Percentiles rank a stretch among this genome's conserved stretches.
phyloP scores from a whole-genome alignment of 257 asterid species.

The Nicotiana paniculata region DNA sequence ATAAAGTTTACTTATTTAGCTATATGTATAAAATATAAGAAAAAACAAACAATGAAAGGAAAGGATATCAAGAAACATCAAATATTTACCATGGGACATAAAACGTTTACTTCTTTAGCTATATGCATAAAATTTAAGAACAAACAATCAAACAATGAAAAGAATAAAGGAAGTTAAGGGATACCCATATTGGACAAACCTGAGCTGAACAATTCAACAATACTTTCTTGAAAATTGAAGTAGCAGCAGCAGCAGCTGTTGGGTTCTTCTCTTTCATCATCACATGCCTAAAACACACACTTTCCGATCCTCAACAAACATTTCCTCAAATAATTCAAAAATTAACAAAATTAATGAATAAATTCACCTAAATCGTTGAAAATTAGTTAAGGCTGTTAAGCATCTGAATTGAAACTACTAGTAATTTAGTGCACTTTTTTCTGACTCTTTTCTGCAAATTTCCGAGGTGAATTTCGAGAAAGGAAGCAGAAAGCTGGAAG shows the following conservation, averaged over 20 bases:
- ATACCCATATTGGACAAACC: slow-evolving; percentile 35
- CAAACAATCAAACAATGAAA: neutral
- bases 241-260: slow-evolving; percentile 44
- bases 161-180: neutral
- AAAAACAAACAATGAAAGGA: neutral
- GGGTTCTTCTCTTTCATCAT: slow-evolving; percentile 75
- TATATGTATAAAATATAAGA: neutral
- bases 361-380: neutral
- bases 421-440: neutral
- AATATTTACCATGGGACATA: neutral
- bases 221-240: slow-evolving; percentile 54
- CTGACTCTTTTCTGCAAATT: neutral
- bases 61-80: neutral
- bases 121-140: neutral
- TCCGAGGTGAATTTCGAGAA: neutral
- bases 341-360: neutral
- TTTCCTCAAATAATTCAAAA: neutral
- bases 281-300: slow-evolving; percentile 7
- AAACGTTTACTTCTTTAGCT: neutral
- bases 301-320: slow-evolving; percentile 2
- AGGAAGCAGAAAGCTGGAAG: neutral
- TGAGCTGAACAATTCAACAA: slow-evolving; percentile 68
- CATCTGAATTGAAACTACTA: neutral
- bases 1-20: neutral
- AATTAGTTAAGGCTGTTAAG: neutral